Percentiles rank a stretch among this genome's conserved stretches.
Conservation (phyloP, 2,329 filamentous ascomycete genomes). For the Tolypocladium nubicola region DNA sequence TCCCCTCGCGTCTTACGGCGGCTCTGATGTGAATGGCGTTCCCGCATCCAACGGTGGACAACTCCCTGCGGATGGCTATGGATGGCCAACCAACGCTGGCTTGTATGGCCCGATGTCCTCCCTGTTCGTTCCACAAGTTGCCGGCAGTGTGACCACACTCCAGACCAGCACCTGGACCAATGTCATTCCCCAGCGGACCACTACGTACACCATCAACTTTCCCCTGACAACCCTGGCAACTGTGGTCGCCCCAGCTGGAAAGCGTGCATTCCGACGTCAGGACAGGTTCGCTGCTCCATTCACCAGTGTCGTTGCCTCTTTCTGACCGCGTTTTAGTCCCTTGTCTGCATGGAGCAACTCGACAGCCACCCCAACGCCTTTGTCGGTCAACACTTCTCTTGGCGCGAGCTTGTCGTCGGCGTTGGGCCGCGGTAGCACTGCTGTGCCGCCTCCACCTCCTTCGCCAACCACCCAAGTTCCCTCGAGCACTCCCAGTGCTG, state of each 20-base stretch:
- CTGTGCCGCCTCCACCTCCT: constrained; percentile 8
- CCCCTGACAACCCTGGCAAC: constrained; percentile 26
- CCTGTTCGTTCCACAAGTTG: constrained; percentile 10
- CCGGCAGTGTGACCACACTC: constrained; percentile 9
- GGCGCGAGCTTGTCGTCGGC: constrained; percentile 15
- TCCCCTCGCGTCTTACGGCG: constrained; percentile 8
- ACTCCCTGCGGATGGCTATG: constrained; percentile 11
- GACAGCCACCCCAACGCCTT: constrained; percentile 9
- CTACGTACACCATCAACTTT: constrained; percentile 28
- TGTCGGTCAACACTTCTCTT: constrained; percentile 11
- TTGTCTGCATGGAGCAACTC: constrained; percentile 19
- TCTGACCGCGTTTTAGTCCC: constrained; percentile 8
- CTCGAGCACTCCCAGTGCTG: neutral
- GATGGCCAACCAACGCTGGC: constrained; percentile 8
- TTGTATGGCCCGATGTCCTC: constrained; percentile 12
- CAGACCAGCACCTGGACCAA: constrained; percentile 29
- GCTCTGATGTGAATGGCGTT: constrained; percentile 5
- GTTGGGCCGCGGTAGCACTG: neutral
- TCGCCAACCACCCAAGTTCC: neutral
- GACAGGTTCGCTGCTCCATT: constrained; percentile 12
- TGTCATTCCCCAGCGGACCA: constrained; percentile 25
- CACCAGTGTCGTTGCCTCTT: neutral
- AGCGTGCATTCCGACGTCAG: constrained; percentile 17
- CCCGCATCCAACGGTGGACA: constrained; percentile 7
- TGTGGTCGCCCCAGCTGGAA: constrained; percentile 15